A percentile compares a stretch with the other conserved stretches of the same genome.
These are phyloP conservation scores for Fusarium humuli DNA, from an alignment of 2,329 filamentous ascomycete species.

Conservation along the genomic window DNA sequence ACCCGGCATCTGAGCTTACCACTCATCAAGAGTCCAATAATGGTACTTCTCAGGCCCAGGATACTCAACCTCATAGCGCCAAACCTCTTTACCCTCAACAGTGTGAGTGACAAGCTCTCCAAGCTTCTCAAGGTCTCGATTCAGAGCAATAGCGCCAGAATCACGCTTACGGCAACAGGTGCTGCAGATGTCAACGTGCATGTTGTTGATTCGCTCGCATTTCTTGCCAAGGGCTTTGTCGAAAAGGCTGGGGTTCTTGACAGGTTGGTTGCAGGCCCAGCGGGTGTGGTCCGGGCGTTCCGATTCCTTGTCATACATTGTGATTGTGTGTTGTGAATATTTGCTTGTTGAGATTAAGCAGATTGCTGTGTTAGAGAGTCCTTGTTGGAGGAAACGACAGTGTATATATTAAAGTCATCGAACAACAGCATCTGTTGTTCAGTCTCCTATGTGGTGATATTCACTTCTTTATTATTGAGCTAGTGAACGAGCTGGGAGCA, in stretches of 20 bases:
- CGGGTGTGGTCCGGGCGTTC: too few relatives aligned
- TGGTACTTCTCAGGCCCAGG: neutral
- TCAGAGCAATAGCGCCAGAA: neutral
- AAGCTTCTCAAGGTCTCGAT: neutral
- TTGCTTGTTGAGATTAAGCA: too few relatives aligned
- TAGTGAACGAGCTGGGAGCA: too few relatives aligned
- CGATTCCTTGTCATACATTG: too few relatives aligned
- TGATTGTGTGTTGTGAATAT: too few relatives aligned
- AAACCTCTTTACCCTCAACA: neutral
- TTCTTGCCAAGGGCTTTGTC: neutral
- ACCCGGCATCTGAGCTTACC: rapidly evolving
- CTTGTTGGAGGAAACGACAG: too few relatives aligned
- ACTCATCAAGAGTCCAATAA: neutral
- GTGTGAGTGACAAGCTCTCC: neutral
- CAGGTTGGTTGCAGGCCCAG: neutral
- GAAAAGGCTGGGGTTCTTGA: neutral
- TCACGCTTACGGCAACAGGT: neutral
- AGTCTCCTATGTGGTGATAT: too few relatives aligned
- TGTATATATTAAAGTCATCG: too few relatives aligned
- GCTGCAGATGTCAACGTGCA: neutral
- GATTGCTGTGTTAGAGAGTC: too few relatives aligned
- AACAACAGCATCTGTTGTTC: too few relatives aligned
- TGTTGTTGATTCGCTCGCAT: neutral
- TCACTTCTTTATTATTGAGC: too few relatives aligned
- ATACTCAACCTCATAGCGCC: neutral